phyloP scores from a whole-genome alignment of 2,329 filamentous ascomycete species.

The Cladosporium austrohemisphaericum region DNA sequence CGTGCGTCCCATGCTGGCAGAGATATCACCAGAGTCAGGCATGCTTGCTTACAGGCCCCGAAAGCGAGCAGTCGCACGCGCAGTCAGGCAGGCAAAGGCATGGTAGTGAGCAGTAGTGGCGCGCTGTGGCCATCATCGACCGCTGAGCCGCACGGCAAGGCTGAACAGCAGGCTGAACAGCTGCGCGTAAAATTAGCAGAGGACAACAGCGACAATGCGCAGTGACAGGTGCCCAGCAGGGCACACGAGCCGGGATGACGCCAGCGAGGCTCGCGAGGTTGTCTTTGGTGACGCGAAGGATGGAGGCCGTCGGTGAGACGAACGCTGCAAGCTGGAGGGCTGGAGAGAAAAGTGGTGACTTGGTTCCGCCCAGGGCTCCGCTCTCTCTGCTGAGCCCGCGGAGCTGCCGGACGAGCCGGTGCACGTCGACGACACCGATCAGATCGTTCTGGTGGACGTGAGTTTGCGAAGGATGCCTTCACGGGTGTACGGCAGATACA shows the following conservation, averaged over 20 bases:
- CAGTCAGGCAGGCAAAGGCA: not conserved
- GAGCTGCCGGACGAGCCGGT: conserved; percentile 5
- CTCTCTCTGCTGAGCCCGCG: not conserved
- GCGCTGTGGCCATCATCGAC: not conserved
- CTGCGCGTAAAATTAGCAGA: not conserved
- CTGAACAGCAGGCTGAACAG: too few species aligned
- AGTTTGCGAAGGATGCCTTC: conserved; percentile 3
- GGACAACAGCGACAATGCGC: not conserved
- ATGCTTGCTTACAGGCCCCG: too few species aligned
- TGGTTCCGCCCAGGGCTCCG: not conserved
- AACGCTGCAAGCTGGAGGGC: not conserved
- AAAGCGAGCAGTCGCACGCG: not conserved
- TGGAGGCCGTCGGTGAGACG: not conserved
- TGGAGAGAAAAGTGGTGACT: not conserved
- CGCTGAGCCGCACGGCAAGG: conserved; percentile 4
- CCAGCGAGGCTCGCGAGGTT: too few species aligned
- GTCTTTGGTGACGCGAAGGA: not conserved
- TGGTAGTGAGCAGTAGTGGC: not conserved
- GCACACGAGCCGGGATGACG: not conserved
- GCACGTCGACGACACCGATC: too few species aligned
- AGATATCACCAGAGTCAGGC: not conserved
- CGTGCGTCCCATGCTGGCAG: not conserved
- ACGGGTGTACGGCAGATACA: too few species aligned
- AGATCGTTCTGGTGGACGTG: not conserved
- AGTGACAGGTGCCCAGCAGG: conserved; percentile 1